These are phyloP conservation scores for Buxus sempervirens DNA, from an alignment of 164 flowering plant genomes.

Conservation along the genomic window DNA sequence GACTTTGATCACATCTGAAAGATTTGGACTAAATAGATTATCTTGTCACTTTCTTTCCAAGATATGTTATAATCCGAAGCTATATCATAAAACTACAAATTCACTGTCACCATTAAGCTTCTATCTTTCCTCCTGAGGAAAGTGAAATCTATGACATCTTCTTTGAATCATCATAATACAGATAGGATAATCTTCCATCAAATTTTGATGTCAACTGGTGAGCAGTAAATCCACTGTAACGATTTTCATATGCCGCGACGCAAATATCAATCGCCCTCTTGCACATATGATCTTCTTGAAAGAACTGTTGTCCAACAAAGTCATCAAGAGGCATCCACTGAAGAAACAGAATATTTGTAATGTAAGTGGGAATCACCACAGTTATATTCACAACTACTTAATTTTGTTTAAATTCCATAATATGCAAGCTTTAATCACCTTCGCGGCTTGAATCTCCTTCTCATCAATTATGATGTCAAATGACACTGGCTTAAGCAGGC, in stretches of 20 bases:
- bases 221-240: conserved; percentile 39
- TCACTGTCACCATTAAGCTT: no score
- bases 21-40: no score
- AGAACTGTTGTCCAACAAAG: conserved; percentile 38
- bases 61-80: no score
- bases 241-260: conserved; percentile 32
- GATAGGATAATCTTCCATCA: conserved; percentile 45
- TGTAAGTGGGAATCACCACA: not conserved
- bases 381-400: no score
- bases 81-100: no score
- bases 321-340: conserved; percentile 70
- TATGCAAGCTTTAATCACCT: conserved; percentile 27
- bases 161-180: conserved; percentile 34
- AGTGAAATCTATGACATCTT: not conserved
- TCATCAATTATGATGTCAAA: conserved; percentile 47
- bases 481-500: conserved; percentile 66
- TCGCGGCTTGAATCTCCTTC: conserved; percentile 58
- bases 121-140: not conserved
- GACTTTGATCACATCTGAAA: no score
- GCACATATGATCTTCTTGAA: conserved; percentile 51
- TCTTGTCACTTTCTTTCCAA: no score
- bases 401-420: not conserved
- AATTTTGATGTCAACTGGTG: conserved; percentile 50
- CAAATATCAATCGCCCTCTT: conserved; percentile 44
- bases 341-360: not conserved